phyloP scores from a whole-genome alignment of 371 early-diverging fungal species.

The Actinomucor elegans region DNA sequence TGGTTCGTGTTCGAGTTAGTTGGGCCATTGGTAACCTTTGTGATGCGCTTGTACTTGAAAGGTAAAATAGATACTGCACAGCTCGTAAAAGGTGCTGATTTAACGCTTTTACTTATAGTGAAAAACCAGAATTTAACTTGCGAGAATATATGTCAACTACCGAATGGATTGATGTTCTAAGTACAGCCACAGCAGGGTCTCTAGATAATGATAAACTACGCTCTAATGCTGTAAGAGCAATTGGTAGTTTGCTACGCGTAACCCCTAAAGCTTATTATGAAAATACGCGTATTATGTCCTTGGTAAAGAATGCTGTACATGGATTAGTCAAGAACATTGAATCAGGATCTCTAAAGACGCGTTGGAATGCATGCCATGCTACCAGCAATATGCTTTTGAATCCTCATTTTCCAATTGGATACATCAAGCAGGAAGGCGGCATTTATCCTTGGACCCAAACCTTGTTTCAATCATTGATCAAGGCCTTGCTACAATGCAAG shows the following conservation, averaged over 20 bases:
- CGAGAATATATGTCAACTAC: conserved; percentile 36
- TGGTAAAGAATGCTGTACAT: conserved; percentile 57
- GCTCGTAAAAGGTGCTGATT: too few species aligned
- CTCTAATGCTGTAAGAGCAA: conserved; percentile 72
- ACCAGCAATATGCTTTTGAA: conserved; percentile 65
- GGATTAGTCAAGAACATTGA: conserved; percentile 69
- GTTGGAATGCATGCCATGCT: conserved; percentile 87
- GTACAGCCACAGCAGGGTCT: conserved; percentile 53
- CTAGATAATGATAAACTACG: conserved; percentile 76
- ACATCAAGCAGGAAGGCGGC: conserved; percentile 20
- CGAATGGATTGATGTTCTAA: conserved; percentile 49
- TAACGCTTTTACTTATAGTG: conserved; percentile 12
- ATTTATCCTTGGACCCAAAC: conserved; percentile 53
- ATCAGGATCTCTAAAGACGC: conserved; percentile 71
- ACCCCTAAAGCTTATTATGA: conserved; percentile 53
- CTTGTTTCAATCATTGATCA: conserved; percentile 56
- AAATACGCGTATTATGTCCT: conserved; percentile 42
- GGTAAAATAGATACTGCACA: too few species aligned
- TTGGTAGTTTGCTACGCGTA: conserved; percentile 68
- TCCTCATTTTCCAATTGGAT: conserved; percentile 61
- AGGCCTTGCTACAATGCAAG: conserved; percentile 57
- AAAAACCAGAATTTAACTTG: conserved; percentile 29
- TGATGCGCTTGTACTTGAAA: conserved; percentile 62
- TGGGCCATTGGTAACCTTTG: conserved; percentile 81
- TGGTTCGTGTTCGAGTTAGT: conserved; percentile 68